Conservation (phyloP, 108 stramenopile genomes). For the Cylindrotheca closterium region DNA sequence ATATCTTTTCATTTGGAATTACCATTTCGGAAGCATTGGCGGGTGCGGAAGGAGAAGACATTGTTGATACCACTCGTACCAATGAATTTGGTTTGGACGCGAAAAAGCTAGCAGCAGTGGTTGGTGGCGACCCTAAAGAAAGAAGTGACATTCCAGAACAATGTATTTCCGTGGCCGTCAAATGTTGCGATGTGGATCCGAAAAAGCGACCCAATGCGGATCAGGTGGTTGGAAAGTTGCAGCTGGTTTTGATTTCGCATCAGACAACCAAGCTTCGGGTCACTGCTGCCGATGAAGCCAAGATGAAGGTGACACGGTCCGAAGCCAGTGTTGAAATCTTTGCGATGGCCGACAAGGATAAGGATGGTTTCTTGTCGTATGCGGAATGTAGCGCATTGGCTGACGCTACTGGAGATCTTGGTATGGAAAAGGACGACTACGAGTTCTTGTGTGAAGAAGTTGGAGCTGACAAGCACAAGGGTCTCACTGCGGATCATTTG, state of each 20-base stretch:
- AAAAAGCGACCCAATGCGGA: constrained; percentile 6
- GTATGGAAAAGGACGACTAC: not conserved
- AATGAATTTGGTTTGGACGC: constrained; percentile 8
- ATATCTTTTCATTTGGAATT: constrained; percentile 18
- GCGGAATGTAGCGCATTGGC: constrained; percentile 2
- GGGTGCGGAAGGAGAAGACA: constrained; percentile 11
- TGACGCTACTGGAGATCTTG: constrained; percentile 5
- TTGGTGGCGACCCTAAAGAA: not conserved
- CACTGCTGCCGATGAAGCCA: not conserved
- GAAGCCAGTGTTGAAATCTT: not conserved
- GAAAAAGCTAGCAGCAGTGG: constrained; percentile 3
- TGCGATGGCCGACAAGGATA: constrained; percentile 7
- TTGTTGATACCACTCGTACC: constrained; percentile 15
- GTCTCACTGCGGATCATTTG: constrained; percentile 3
- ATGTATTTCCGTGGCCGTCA: constrained; percentile 1
- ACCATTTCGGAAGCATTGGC: constrained; percentile 13
- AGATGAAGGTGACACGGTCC: not conserved
- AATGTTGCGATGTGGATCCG: constrained; percentile 13
- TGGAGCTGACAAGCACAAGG: constrained; percentile 1
- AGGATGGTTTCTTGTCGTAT: constrained; percentile 7
- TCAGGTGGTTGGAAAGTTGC: constrained; percentile 8
- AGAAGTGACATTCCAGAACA: constrained; percentile 2
- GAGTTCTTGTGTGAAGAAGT: constrained; percentile 2
- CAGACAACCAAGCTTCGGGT: not conserved
- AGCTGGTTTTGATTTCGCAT: constrained; percentile 1